Evolutionary conservation across 2,329 filamentous ascomycete species (phyloP).

Genomic region (Didymella segeticola): DNA sequence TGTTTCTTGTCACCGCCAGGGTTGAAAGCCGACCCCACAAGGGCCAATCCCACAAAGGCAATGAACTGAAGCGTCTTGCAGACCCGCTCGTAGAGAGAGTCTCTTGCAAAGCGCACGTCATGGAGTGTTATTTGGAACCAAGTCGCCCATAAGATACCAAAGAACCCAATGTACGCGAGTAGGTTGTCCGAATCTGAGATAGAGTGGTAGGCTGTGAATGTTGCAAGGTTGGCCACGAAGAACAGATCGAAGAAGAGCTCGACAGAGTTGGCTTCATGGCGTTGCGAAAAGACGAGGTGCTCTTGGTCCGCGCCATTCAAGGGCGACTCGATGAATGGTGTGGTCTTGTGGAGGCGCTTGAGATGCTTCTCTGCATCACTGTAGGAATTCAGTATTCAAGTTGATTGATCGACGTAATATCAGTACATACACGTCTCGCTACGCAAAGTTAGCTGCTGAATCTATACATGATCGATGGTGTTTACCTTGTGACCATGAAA

Average conservation of each 20-base stretch:
- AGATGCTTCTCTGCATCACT: slow-evolving; percentile 48
- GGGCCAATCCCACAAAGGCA: slow-evolving; percentile 46
- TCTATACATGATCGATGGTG: background rate
- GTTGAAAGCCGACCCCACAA: slow-evolving; percentile 47
- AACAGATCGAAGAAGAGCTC: slow-evolving; percentile 48
- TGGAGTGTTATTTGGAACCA: slow-evolving; percentile 51
- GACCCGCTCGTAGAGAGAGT: slow-evolving; percentile 46
- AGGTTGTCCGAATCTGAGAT: slow-evolving; percentile 45
- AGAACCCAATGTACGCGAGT: slow-evolving; percentile 48
- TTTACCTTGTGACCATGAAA: slow-evolving; percentile 39
- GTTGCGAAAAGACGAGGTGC: slow-evolving; percentile 46
- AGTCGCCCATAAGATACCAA: slow-evolving; percentile 47
- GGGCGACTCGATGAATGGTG: slow-evolving; percentile 45
- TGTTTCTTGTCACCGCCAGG: slow-evolving; percentile 36
- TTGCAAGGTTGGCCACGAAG: slow-evolving; percentile 48
- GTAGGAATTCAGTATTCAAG: slow-evolving; percentile 14
- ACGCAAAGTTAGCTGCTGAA: slow-evolving; percentile 10
- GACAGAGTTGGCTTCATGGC: slow-evolving; percentile 49
- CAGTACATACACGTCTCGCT: slow-evolving; percentile 37
- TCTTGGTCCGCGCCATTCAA: slow-evolving; percentile 46
- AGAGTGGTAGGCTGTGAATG: slow-evolving; percentile 50
- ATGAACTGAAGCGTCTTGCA: slow-evolving; percentile 49
- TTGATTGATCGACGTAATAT: background rate
- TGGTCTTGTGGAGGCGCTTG: slow-evolving; percentile 42
- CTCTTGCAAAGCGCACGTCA: slow-evolving; percentile 50